Evolutionary conservation across 2,329 filamentous ascomycete genomes (phyloP), one percentile per base, ranked within the genome.

Genomic region (Fusarium anguioides): DNA sequence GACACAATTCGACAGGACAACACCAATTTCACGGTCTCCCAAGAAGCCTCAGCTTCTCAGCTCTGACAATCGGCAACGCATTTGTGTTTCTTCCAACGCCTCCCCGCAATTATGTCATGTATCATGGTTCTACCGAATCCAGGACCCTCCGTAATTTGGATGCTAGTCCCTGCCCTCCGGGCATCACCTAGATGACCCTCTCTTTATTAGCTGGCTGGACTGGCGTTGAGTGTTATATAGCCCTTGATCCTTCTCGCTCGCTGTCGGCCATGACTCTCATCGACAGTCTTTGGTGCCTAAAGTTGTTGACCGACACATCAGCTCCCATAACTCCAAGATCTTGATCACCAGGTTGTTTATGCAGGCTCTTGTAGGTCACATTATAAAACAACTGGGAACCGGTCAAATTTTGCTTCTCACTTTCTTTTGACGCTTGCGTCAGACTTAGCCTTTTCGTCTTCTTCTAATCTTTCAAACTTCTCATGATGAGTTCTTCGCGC

Each of bases 21-120:
- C 26, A 45, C 40, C 48, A 33, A 41, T 48, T 50, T 63, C 68
- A 72, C 59, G 59, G 49, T 67, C 55, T 63, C 61, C 64, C 64
- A 67, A 37, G 69, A 70, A 71, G 54, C 51, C 48, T 65, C 64
- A 62, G 67, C 61, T 63, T 45, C 46, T 63, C 60, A 66, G 69
- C 64, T 70, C 58, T 60, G 44, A 57, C 62, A 57, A 41, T 21
- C 37, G 52, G 36, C 52, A 60, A 56, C 37, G 44, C 59, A 24
- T 31, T 51, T 58, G 44, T 59, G 60, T 68, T 60, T 60, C 58
- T 65, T 60, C 53, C 46, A 47, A 53, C 64, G 54, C 49, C 71
- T 75, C 77, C 74, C 75, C 77, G 76, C 76, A 81, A 81, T 81
- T 81, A 81, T 82, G 79, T 81, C 80, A 81, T 81, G 80, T 79